Base-by-base conservation (phyloP, 495 filamentous ascomycete genomes). In the Talaromyces trachyspermus region DNA sequence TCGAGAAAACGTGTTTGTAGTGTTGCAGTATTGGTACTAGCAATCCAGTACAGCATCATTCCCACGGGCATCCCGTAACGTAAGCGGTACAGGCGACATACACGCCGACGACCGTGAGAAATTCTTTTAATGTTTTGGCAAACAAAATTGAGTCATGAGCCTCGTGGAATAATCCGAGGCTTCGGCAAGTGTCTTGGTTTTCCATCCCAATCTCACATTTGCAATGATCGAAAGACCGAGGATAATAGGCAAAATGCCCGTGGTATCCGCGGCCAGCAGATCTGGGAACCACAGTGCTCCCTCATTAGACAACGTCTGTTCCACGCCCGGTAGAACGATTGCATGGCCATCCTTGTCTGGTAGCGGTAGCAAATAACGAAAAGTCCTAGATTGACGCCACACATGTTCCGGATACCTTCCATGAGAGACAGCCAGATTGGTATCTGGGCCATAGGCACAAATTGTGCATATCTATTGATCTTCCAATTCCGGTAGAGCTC, bases 241-340 rank as follows among this genome's bases (percentile, higher is more conserved):
- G 0, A 75, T 51, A 12, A 77, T 50, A 0, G 89, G 86, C 1
- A 96, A 72, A 17, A 80, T 52, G n/a, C 80, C 69, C 19, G 75
- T 74, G 1, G 86, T 76, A 58, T 96, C 90, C 18, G 83, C 68
- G 5, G 66, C 70, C 11, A 83, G 69, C 4, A 97, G 77, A 62
- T 95, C 76, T 3, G 77, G 72, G 58, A 92, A 90, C 88, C 89
- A 97, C 5, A 88, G 69, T 3, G 77, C 77, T 9, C 90, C 90
- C 51, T 88, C 90, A 2, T 63, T 66, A 0, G 74, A 72, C 5
- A 91, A 57, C 18, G 72, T 66, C 1, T 76, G 74, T 53, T 88
- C 79, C 37, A 77, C 43, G 12, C 58, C 51, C 12, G 62, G 27
- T 41, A 54, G 50, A 38, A 12, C 47, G 4, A 38, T 12, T 29